Percentiles rank a stretch among this genome's conserved stretches.
Conservation (phyloP, 1,284 basidiomycete species). For the Ganoderma boninense region DNA sequence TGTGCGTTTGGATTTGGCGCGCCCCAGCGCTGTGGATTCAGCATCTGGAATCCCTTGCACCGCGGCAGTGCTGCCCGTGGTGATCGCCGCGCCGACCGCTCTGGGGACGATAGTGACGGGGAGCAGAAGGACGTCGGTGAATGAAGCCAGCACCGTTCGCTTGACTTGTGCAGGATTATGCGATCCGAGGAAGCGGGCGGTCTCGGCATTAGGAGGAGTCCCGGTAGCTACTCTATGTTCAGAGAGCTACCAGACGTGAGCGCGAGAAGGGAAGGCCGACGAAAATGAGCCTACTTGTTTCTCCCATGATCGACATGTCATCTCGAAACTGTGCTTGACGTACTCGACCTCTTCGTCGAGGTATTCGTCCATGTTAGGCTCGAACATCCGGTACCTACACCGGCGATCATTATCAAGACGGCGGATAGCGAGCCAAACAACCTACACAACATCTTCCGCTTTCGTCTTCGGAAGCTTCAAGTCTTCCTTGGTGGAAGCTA, state of each 20-base stretch:
- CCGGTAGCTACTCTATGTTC: slow-evolving; percentile 32
- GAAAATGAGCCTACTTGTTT: slow-evolving; percentile 54
- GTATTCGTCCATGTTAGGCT: slow-evolving; percentile 96
- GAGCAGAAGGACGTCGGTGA: slow-evolving; percentile 88
- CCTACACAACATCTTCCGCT: slow-evolving; percentile 87
- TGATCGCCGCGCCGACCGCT: slow-evolving; percentile 80
- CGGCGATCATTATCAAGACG: not conserved
- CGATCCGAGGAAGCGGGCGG: slow-evolving; percentile 78
- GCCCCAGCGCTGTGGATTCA: slow-evolving; percentile 87
- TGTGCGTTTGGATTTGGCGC: slow-evolving; percentile 44
- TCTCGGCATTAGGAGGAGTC: slow-evolving; percentile 51
- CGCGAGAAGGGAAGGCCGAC: not conserved
- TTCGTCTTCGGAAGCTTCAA: slow-evolving; percentile 39
- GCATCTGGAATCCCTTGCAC: slow-evolving; percentile 88
- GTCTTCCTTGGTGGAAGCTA: slow-evolving; percentile 46
- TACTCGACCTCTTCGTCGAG: slow-evolving; percentile 92
- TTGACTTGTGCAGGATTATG: slow-evolving; percentile 94
- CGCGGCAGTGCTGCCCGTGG: slow-evolving; percentile 77
- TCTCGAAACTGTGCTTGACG: slow-evolving; percentile 78
- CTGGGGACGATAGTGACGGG: slow-evolving; percentile 97
- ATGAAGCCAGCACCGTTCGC: slow-evolving; percentile 90
- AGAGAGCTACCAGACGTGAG: slow-evolving; percentile 31
- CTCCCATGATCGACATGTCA: slow-evolving; percentile 85
- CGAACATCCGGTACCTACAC: slow-evolving; percentile 89
- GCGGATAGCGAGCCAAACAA: slow-evolving; percentile 9